Conservation (phyloP, 306 rosid species). For the Vachellia pachyceras region DNA sequence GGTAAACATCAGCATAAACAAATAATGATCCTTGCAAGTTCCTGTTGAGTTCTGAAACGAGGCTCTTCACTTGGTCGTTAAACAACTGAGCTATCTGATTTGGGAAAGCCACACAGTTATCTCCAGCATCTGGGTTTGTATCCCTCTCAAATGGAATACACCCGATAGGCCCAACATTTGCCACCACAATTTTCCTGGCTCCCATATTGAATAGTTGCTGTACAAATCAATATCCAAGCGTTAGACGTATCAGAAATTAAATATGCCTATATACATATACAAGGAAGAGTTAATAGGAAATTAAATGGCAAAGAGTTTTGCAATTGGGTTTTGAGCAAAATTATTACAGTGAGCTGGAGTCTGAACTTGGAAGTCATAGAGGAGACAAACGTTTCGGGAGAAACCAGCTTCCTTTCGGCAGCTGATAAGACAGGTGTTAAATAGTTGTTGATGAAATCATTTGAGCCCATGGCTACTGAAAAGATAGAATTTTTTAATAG, state of each 20-base stretch:
- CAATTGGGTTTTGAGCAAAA: neutral
- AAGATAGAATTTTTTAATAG: slow-evolving; percentile 52
- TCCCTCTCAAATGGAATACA: slow-evolving; percentile 80
- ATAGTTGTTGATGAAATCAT: slow-evolving; percentile 73
- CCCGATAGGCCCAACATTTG: slow-evolving; percentile 82
- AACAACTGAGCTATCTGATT: slow-evolving; percentile 61
- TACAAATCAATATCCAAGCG: slow-evolving; percentile 11
- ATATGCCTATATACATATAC: no score
- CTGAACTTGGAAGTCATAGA: slow-evolving; percentile 57
- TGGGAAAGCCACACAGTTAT: slow-evolving; percentile 51
- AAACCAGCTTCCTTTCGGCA: slow-evolving; percentile 42
- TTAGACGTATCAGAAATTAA: neutral
- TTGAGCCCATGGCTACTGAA: slow-evolving; percentile 65
- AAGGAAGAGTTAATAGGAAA: neutral
- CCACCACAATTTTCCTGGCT: slow-evolving; percentile 67
- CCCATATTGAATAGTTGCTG: slow-evolving; percentile 70
- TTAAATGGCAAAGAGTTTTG: neutral
- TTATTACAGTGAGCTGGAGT: slow-evolving; percentile 63
- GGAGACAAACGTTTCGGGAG: slow-evolving; percentile 62
- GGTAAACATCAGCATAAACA: slow-evolving; percentile 75
- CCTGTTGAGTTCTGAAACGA: slow-evolving; percentile 50
- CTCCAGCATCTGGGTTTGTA: slow-evolving; percentile 52
- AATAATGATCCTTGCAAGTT: slow-evolving; percentile 52
- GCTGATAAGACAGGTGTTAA: slow-evolving; percentile 56
- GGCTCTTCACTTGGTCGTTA: slow-evolving; percentile 55